Base-by-base conservation (phyloP, 495 filamentous ascomycete genomes). In the Neurospora terricola region DNA sequence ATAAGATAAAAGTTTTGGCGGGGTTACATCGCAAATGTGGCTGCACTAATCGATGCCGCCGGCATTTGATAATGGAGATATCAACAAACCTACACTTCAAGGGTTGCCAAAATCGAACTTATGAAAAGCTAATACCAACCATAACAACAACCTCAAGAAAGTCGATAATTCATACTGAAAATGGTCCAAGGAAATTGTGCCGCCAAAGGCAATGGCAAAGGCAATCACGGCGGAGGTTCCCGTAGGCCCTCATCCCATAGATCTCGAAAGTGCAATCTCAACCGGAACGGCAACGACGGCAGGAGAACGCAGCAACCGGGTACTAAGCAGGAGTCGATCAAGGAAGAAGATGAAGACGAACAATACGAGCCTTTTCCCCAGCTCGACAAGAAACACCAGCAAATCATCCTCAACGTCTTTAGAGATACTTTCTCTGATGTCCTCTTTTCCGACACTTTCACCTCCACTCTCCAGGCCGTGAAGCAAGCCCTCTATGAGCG, bases 401-500 rank as follows among this genome's bases (percentile, higher is more conserved):
- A 97, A 77, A 82, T 85, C 23, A 84, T 94, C 12, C 84, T 97
- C n/a, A 87, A 94, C 73, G 82, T 95, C 75, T 97, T 97, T 86
- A 86, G 84, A 71, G 80, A 83, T 71, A 83, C 91, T 9, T 90
- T 96, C 71, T 72, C 80, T 38, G 77, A 80, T 1, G 74, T 85
- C 10, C 81, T 88, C 23, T 72, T 80, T 16, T 80, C 78, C 12
- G 42, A 77, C 16, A 76, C 72, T 69, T 83, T 86, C 75, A 54
- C 72, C 12, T 59, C 84, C 21, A 81, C 87, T 3, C 84, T 98
- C 8, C 96, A 98, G 78, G 86, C 87, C 23, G 87, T 98, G 34
- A 99, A 98, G 78, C 82, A 87, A 7, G 91, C 94, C 72, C 85
- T 98, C 1, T 98, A 91, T 78, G 89, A 93, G 75, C 87, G 96